Conservation (phyloP, 805 yeast species). For the Candida ulmi region DNA sequence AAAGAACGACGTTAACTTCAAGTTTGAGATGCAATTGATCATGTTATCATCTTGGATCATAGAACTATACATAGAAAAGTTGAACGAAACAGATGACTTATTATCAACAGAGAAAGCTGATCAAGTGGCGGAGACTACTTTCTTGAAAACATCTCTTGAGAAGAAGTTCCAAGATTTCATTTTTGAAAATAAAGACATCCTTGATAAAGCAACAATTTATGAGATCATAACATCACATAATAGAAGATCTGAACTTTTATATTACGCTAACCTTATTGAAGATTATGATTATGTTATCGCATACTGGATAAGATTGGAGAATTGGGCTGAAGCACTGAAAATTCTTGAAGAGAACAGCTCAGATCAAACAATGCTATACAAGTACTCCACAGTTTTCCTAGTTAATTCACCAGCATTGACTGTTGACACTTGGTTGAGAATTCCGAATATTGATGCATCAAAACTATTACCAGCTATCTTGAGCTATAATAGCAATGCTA, state of each 20-base stretch:
- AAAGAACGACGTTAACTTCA: constrained; percentile 19
- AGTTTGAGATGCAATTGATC: constrained; percentile 25
- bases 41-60: constrained; percentile 31
- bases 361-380: constrained; percentile 48
- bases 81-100: constrained; percentile 29
- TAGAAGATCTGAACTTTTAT: constrained; percentile 54
- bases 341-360: constrained; percentile 41
- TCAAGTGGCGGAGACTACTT: constrained; percentile 18
- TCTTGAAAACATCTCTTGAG: constrained; percentile 21
- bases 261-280: constrained; percentile 58
- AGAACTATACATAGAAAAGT: constrained; percentile 27
- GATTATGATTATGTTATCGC: constrained; percentile 68
- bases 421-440: constrained; percentile 71
- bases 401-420: constrained; percentile 65
- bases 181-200: constrained; percentile 33
- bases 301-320: constrained; percentile 60
- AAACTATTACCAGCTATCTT: constrained; percentile 72
- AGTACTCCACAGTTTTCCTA: constrained; percentile 62
- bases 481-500: constrained; percentile 51
- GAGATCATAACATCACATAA: constrained; percentile 68
- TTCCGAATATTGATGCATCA: constrained; percentile 48
- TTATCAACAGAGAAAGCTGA: constrained; percentile 23
- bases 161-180: constrained; percentile 45
- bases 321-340: constrained; percentile 70
- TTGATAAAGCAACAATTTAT: constrained; percentile 67